These are phyloP conservation scores for Alternaria angustiovoidea DNA, from an alignment of 2,329 filamentous ascomycete species.

Conservation along the genomic window DNA sequence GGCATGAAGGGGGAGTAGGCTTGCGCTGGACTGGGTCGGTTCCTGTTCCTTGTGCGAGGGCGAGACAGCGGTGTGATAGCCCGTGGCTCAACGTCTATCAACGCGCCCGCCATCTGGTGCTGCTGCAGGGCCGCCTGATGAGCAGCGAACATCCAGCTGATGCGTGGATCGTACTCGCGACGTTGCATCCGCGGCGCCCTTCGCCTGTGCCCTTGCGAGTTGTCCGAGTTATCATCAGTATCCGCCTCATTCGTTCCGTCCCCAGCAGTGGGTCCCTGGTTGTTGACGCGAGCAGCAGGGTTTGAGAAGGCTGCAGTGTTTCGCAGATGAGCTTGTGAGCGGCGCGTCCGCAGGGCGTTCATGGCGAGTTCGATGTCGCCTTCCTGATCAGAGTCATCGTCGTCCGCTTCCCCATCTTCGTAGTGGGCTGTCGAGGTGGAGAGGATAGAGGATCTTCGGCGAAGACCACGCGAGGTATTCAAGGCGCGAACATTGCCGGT, in stretches of 20 bases:
- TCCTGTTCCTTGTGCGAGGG: slow-evolving; percentile 51
- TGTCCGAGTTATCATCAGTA: slow-evolving; percentile 52
- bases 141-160: slow-evolving; percentile 53
- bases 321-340: slow-evolving; percentile 47
- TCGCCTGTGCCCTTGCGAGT: slow-evolving; percentile 42
- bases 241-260: slow-evolving; percentile 42
- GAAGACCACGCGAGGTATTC: slow-evolving; percentile 49
- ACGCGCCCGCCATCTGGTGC: slow-evolving; percentile 39
- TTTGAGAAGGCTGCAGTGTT: slow-evolving; percentile 35
- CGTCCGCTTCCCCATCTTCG: slow-evolving; percentile 54
- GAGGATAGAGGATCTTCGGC: slow-evolving; percentile 49
- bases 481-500: slow-evolving; percentile 43
- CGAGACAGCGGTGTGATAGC: slow-evolving; percentile 51
- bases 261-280: slow-evolving; percentile 33
- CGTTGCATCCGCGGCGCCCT: slow-evolving; percentile 35
- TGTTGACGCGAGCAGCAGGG: slow-evolving; percentile 33
- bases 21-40: slow-evolving; percentile 48
- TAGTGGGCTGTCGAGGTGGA: slow-evolving; percentile 47
- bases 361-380: slow-evolving; percentile 50
- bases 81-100: slow-evolving; percentile 49
- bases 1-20: slow-evolving; percentile 47
- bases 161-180: slow-evolving; percentile 51
- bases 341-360: slow-evolving; percentile 43
- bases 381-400: slow-evolving; percentile 53
- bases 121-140: slow-evolving; percentile 50